A percentile compares a stretch with the other conserved stretches of the same genome.
phyloP scores from a whole-genome alignment of 768 basidiomycete species.

The Boletus edulis region DNA sequence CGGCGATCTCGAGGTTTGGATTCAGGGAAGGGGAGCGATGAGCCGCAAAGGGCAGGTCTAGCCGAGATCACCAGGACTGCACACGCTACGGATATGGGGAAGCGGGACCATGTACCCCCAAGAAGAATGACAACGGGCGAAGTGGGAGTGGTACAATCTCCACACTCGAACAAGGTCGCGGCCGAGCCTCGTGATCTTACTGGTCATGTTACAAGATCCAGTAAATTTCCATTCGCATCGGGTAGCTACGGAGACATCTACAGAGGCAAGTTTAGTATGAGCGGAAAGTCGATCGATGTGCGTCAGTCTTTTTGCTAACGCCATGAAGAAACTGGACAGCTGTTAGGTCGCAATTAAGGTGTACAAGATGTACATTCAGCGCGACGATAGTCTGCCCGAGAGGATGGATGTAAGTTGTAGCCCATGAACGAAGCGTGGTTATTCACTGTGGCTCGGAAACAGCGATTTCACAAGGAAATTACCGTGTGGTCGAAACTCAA shows the following conservation, averaged over 20 bases:
- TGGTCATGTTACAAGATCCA: neutral
- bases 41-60: neutral
- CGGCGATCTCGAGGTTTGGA: neutral
- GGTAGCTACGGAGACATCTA: neutral
- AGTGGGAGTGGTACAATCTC: neutral
- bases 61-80: neutral
- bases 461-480: neutral
- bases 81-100: neutral
- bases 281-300: neutral
- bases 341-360: neutral
- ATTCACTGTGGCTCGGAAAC: neutral
- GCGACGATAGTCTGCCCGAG: neutral
- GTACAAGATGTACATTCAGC: neutral
- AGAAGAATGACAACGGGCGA: neutral
- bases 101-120: neutral
- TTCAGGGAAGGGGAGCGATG: neutral
- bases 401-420: neutral
- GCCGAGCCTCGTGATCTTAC: neutral
- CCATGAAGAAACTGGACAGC: neutral
- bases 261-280: neutral
- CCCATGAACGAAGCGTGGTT: neutral
- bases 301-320: neutral
- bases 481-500: neutral
- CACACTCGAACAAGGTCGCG: neutral
- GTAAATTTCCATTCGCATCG: neutral